Evolutionary conservation across 331 rosid genomes (phyloP).

Genomic region (Quercus lobata): DNA sequence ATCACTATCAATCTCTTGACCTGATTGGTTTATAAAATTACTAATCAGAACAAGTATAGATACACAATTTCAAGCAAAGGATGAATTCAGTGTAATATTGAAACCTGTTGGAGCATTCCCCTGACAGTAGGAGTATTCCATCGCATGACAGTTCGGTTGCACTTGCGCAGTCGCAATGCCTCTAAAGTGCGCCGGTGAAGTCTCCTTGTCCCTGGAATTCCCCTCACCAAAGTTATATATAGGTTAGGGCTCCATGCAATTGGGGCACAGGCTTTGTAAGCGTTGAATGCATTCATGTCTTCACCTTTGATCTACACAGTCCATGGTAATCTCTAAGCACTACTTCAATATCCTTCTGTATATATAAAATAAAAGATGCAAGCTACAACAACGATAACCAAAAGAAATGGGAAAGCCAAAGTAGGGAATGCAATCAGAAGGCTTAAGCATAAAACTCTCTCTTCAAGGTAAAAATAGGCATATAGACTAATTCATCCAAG

Average conservation of each 20-base stretch:
- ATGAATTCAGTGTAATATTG: not conserved
- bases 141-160: slow-evolving; percentile 92
- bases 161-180: slow-evolving; percentile 76
- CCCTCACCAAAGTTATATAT: slow-evolving; percentile 86
- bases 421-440: not conserved
- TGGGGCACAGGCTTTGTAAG: slow-evolving; percentile 81
- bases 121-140: slow-evolving; percentile 88
- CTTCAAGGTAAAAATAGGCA: too few relatives aligned
- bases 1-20: slow-evolving; percentile 83
- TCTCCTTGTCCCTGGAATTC: slow-evolving; percentile 90
- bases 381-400: not conserved
- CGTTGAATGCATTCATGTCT: slow-evolving; percentile 87
- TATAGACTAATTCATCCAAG: too few relatives aligned
- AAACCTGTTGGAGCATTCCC: slow-evolving; percentile 95
- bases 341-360: not conserved
- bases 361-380: not conserved
- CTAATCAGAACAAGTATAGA: slow-evolving; percentile 11
- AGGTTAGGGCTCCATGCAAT: slow-evolving; percentile 83
- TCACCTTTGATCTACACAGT: slow-evolving; percentile 42
- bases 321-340: not conserved
- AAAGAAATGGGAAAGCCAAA: not conserved
- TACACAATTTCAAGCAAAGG: slow-evolving; percentile 4
- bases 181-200: slow-evolving; percentile 86
- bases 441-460: too few relatives aligned
- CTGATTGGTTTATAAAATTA: slow-evolving; percentile 32